phyloP scores from a whole-genome alignment of 345 rosid genomes.

The Nephelium lappaceum region DNA sequence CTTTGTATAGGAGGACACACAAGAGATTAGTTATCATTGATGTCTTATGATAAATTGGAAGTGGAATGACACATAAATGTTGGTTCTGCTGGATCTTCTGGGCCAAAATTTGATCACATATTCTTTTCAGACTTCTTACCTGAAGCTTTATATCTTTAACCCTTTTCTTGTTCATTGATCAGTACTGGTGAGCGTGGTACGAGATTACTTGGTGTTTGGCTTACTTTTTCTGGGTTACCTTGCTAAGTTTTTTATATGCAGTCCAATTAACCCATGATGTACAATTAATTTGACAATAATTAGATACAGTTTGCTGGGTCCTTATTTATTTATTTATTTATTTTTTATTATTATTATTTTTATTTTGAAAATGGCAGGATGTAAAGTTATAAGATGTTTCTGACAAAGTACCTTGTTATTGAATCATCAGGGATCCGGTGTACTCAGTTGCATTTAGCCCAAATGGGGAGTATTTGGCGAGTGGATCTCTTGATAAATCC shows the following conservation, averaged over 20 bases:
- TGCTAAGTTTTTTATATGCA: not conserved
- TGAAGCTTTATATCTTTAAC: not conserved
- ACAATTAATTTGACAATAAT: not conserved
- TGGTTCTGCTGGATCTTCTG: not conserved
- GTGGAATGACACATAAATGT: not conserved
- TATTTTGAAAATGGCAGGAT: no score
- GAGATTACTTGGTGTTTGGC: not conserved
- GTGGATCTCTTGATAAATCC: conserved; percentile 90
- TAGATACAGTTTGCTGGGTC: not conserved
- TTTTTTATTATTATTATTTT: no score
- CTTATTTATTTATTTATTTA: no score
- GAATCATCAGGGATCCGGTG: conserved; percentile 73
- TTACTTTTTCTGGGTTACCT: not conserved
- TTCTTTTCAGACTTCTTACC: no score
- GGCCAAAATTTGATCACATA: not conserved
- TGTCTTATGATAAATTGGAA: conserved; percentile 2
- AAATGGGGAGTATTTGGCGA: conserved; percentile 90
- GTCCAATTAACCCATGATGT: not conserved
- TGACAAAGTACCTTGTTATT: conserved; percentile 14
- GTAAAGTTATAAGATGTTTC: not conserved
- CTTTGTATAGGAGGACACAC: not conserved
- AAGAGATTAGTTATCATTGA: not conserved
- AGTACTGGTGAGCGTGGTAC: not conserved
- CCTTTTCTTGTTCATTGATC: not conserved
- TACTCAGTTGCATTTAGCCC: conserved; percentile 98